phyloP scores from a whole-genome alignment of 495 filamentous ascomycete species.

The Aspergillus taichungensis region DNA sequence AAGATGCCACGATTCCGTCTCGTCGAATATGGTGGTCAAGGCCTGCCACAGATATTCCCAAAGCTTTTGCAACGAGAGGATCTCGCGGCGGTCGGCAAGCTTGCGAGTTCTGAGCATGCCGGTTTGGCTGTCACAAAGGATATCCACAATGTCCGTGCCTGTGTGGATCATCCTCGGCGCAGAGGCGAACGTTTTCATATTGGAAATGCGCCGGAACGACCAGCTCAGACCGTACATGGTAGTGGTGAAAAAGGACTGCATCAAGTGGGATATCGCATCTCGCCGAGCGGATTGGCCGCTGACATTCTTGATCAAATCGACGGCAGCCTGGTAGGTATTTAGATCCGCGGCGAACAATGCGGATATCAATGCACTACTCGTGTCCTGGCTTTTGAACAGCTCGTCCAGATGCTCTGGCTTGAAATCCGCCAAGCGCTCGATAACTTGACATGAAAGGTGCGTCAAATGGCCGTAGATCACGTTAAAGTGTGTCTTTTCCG shows the following conservation, averaged over 20 bases:
- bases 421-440: slow-evolving; percentile 72
- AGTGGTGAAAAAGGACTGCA: slow-evolving; percentile 54
- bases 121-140: slow-evolving; percentile 71
- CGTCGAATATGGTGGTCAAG: slow-evolving; percentile 70
- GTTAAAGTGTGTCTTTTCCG: slow-evolving; percentile 63
- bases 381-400: slow-evolving; percentile 53
- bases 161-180: slow-evolving; percentile 64
- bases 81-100: slow-evolving; percentile 49
- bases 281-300: slow-evolving; percentile 60
- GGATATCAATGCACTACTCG: slow-evolving; percentile 57
- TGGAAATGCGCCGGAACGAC: slow-evolving; percentile 48
- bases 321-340: slow-evolving; percentile 60
- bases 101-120: slow-evolving; percentile 67
- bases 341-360: slow-evolving; percentile 62
- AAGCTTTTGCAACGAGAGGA: slow-evolving; percentile 56
- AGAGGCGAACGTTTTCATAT: slow-evolving; percentile 54
- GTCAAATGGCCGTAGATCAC: slow-evolving; percentile 58
- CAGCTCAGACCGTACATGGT: slow-evolving; percentile 53
- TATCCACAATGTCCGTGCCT: slow-evolving; percentile 64
- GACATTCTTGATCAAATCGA: slow-evolving; percentile 71
- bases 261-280: slow-evolving; percentile 64
- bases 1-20: slow-evolving; percentile 71
- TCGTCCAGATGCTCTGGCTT: slow-evolving; percentile 50
- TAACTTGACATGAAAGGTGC: slow-evolving; percentile 57
- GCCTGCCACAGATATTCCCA: slow-evolving; percentile 78